Conservation (phyloP, 2,329 filamentous ascomycete species). For the Penicillium crustosum region DNA sequence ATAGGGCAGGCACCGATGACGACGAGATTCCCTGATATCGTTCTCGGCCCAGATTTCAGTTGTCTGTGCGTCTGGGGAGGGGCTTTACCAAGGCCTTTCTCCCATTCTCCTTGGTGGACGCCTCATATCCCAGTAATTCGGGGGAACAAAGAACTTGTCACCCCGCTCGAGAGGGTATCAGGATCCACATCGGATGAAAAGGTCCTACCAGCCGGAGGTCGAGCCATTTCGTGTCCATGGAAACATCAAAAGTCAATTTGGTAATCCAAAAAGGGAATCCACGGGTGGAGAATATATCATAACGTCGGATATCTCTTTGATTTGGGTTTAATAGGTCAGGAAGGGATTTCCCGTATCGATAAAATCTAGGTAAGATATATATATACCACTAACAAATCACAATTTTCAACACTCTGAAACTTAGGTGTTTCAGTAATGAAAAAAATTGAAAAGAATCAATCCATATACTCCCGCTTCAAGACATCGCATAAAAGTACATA, state of each 20-base stretch:
- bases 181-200: conserved; percentile 4
- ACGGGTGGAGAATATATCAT: background rate
- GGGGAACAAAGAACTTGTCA: conserved; percentile 2
- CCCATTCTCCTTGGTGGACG: background rate
- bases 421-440: background rate
- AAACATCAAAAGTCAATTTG: conserved; percentile 1
- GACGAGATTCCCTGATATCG: conserved; percentile 14
- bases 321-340: too few species aligned
- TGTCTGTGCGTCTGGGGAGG: conserved; percentile 14
- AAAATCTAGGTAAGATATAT: too few species aligned
- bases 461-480: background rate
- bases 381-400: background rate
- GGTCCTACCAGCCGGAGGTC: background rate
- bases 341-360: too few species aligned
- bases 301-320: too few species aligned
- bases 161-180: background rate
- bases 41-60: conserved; percentile 15
- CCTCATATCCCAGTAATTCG: background rate
- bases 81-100: background rate
- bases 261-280: background rate
- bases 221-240: conserved; percentile 2
- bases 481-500: background rate
- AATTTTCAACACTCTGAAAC: background rate
- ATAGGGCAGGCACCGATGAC: conserved; percentile 8
- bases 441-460: background rate